Base-by-base conservation (phyloP, 1,284 basidiomycete genomes). In the Cryptococcus sp. region DNA sequence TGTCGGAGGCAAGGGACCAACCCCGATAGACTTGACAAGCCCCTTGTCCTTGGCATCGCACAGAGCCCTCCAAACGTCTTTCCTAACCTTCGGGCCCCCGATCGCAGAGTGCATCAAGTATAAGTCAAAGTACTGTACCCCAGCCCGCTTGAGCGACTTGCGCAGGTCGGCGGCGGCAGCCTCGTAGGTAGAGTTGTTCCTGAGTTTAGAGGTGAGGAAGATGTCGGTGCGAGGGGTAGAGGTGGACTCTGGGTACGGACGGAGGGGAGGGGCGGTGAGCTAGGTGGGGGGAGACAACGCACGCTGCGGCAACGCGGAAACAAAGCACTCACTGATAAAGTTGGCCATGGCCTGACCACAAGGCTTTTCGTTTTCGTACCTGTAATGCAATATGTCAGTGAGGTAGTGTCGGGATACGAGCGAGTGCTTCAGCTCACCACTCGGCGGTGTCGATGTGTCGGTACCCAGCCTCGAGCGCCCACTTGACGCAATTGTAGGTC, bases 141-240 rank as follows among this genome's bases (percentile, higher is more conserved):
- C 80, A 61, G 82, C 83, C 47, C 76, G 76, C 23, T 81, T 75
- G 16, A 87, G 72, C 1, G 85, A 86, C 45, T 75, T 78, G 57
- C 81, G 66, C 55, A 87, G 83, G 52, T 83, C 80, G 24, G 75
- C 70, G 57, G 79, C 79, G 12, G 82, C 80, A 20, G 75, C 69
- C 16, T 79, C 77, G 72, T 84, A 84, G 11, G 80, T 80, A 38
- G 77, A 71, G 68, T 88, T 87, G 45, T 76, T 66, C 75, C 82
- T 85, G 52, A 88, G 79, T 72, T 89, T 87, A 35, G 85, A 85
- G 28, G 84, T 86, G 72, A 83, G 84, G 77, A 84, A 87, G 60
- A 89, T 80, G 20, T 82, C 81, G 7, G 78, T 76, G 36, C 85
- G 83, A 44, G 81, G 80, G 11, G 80, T 78, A 47, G 55, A 52